Evolutionary conservation across 108 stramenopile genomes (phyloP), one percentile per base, ranked within the genome.

Genomic region (Fragilaria crotonensis): DNA sequence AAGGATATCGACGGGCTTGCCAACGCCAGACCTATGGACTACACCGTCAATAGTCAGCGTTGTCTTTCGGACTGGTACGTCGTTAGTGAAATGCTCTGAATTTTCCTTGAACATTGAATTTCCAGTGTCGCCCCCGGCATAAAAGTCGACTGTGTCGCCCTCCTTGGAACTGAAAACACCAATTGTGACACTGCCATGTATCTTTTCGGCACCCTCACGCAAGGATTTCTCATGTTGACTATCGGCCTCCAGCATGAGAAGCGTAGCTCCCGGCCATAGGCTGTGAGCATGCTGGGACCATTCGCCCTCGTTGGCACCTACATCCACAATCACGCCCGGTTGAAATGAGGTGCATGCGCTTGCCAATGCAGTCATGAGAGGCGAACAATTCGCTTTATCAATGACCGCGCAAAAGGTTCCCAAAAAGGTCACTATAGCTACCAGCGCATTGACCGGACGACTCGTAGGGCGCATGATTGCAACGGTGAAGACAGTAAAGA

Each of bases 301-400:
- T 14, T 48, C 54, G 18, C 70, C 70, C 25, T 17, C 27, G 45
- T 71, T 71, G 31, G 70, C 70, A 3, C 70, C 70, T 22, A 71
- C 47, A 27, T 71, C 70, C 2, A 71, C 70, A n/a, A 71, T 41
- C n/a, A 59, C 70, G 22, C 59, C 59, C n/a, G 70, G 70, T 29
- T 58, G 4, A 29, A 54, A 54, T n/a, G n/a, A n/a, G n/a, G n/a
- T n/a, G n/a, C n/a, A n/a, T n/a, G n/a, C n/a, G n/a, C n/a, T n/a
- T n/a, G n/a, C n/a, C n/a, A n/a, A n/a, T n/a, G n/a, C n/a, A n/a
- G n/a, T n/a, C n/a, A n/a, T n/a, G n/a, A n/a, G n/a, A n/a, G n/a
- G n/a, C n/a, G n/a, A n/a, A n/a, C n/a, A n/a, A n/a, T n/a, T n/a
- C n/a, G n/a, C n/a, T n/a, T n/a, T n/a, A n/a, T n/a, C n/a, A n/a